phyloP scores from a whole-genome alignment of 345 rosid species.

The Lepidium didymum region DNA sequence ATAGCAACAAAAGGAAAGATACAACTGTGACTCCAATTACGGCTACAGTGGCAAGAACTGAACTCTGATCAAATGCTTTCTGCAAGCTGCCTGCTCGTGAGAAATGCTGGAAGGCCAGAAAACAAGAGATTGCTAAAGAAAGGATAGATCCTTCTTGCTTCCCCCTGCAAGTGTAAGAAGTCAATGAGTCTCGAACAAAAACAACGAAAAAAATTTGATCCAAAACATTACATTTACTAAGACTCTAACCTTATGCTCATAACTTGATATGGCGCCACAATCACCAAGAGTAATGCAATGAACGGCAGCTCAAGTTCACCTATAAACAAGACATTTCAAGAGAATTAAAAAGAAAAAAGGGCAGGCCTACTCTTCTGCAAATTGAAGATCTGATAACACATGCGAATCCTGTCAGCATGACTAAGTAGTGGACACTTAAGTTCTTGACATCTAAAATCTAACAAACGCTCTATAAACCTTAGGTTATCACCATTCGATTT shows the following conservation, averaged over 20 bases:
- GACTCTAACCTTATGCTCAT: constrained; percentile 49
- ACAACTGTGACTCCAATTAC: constrained; percentile 40
- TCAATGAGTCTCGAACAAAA: background rate
- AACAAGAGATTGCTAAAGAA: constrained; percentile 48
- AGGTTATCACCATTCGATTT: background rate
- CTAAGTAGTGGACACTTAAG: background rate
- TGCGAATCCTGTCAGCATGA: background rate
- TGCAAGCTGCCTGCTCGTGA: constrained; percentile 56
- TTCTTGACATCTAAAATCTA: background rate
- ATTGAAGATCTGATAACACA: background rate
- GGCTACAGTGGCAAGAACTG: constrained; percentile 72
- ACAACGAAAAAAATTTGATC: background rate
- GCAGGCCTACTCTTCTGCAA: background rate
- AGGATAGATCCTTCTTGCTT: constrained; percentile 60
- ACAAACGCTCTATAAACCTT: background rate
- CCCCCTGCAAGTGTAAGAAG: constrained; percentile 49
- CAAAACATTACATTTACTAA: constrained; percentile 3
- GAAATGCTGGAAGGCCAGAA: constrained; percentile 89
- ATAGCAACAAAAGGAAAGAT: constrained; percentile 36
- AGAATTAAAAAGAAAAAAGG: background rate
- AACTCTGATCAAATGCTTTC: constrained; percentile 68
- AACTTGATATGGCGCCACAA: constrained; percentile 67
- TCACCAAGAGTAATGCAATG: constrained; percentile 57
- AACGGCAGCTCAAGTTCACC: constrained; percentile 93
- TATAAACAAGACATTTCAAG: constrained; percentile 13